phyloP scores from a whole-genome alignment of 2,329 filamentous ascomycete species.

The Colletotrichum sp. region DNA sequence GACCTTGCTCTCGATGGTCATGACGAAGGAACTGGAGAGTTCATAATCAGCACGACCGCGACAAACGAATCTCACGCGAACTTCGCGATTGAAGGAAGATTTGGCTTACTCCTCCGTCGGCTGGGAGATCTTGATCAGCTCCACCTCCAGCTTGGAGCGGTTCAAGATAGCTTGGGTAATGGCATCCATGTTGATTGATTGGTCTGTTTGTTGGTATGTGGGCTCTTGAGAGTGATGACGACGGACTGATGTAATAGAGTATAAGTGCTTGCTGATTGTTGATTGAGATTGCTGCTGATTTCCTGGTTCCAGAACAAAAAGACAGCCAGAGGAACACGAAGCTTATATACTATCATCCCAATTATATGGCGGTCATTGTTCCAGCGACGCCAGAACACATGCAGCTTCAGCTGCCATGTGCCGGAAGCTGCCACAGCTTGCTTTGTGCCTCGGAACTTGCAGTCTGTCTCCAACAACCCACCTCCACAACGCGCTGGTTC shows the following conservation, averaged over 20 bases:
- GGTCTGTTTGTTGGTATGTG: not conserved
- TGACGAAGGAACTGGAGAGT: slow-evolving; percentile 29
- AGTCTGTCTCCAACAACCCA: slow-evolving; percentile 9
- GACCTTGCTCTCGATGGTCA: slow-evolving; percentile 33
- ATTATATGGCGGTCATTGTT: slow-evolving; percentile 4
- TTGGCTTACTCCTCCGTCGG: slow-evolving; percentile 32
- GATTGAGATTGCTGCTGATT: not conserved
- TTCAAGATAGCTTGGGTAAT: slow-evolving; percentile 32
- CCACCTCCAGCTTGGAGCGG: slow-evolving; percentile 30
- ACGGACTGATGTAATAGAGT: not conserved
- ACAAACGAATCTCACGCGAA: not conserved
- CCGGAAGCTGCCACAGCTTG: not conserved
- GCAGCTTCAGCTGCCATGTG: slow-evolving; percentile 12
- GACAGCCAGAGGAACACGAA: not conserved
- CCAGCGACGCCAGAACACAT: slow-evolving; percentile 12
- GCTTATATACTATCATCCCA: slow-evolving; percentile 11
- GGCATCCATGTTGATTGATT: slow-evolving; percentile 26
- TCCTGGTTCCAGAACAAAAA: not conserved
- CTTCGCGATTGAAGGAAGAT: not conserved
- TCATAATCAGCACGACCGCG: not conserved
- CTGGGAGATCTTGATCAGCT: slow-evolving; percentile 32
- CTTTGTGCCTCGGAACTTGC: slow-evolving; percentile 14
- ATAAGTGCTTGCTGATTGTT: not conserved
- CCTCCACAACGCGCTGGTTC: not conserved
- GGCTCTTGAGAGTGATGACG: slow-evolving; percentile 4